Percentiles rank a stretch among this genome's conserved stretches.
These are phyloP conservation scores for Somion occarium DNA, from an alignment of 1,284 basidiomycete genomes.

Conservation along the genomic window DNA sequence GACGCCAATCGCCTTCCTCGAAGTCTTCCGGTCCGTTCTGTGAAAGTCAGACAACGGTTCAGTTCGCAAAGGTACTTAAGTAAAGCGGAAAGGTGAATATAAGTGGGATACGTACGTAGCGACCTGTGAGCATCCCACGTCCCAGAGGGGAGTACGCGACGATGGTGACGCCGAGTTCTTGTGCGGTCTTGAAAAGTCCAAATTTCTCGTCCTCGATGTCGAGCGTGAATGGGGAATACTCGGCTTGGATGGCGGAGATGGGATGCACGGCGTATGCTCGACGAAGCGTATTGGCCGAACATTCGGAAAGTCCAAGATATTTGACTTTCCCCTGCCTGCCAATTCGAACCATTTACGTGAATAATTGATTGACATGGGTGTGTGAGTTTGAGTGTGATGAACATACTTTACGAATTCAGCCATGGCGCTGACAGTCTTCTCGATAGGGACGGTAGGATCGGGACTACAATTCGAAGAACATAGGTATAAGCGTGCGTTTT, in stretches of 20 bases:
- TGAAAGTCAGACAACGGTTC: too few species aligned
- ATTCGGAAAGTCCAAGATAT: conserved; percentile 43
- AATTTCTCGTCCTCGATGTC: conserved; percentile 42
- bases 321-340: conserved; percentile 34
- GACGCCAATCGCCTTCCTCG: conserved; percentile 41
- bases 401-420: conserved; percentile 47
- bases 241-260: conserved; percentile 41
- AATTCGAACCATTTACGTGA: not conserved
- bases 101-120: conserved; percentile 29
- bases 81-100: not conserved
- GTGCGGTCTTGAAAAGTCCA: conserved; percentile 37
- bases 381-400: too few species aligned
- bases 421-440: conserved; percentile 43
- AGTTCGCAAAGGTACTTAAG: not conserved
- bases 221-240: conserved; percentile 52
- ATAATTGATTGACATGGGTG: not conserved
- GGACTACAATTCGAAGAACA: conserved; percentile 32
- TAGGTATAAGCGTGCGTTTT: conserved; percentile 35
- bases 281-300: conserved; percentile 37
- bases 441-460: conserved; percentile 28
- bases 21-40: conserved; percentile 48
- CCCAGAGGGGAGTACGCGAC: conserved; percentile 56
- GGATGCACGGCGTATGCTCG: conserved; percentile 37
- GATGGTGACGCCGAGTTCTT: conserved; percentile 45
- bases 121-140: conserved; percentile 54